Percentiles rank a stretch among this genome's conserved stretches.
phyloP scores from a whole-genome alignment of 2,329 filamentous ascomycete species.

The Fusarium transvaalense region DNA sequence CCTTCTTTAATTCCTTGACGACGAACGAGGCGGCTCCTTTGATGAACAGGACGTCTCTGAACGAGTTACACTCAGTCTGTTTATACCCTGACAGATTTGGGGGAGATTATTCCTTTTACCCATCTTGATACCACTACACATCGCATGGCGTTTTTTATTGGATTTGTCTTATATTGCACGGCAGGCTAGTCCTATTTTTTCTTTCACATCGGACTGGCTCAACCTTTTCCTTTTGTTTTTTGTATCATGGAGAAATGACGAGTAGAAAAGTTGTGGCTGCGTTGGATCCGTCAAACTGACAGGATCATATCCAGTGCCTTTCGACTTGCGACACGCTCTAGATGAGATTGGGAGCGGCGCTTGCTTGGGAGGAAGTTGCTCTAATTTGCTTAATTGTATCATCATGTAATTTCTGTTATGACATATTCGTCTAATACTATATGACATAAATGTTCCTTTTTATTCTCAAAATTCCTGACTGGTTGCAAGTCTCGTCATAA shows the following conservation, averaged over 20 bases:
- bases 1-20: constrained; percentile 45
- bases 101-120: constrained; percentile 35
- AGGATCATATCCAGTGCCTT: constrained; percentile 12
- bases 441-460: background rate
- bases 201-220: background rate
- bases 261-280: constrained; percentile 31
- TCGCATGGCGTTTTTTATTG: constrained; percentile 47
- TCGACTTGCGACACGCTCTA: constrained; percentile 16
- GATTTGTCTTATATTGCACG: constrained; percentile 25
- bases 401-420: constrained; percentile 31
- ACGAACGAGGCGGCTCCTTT: constrained; percentile 45
- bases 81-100: constrained; percentile 39
- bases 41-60: constrained; percentile 43
- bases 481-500: background rate
- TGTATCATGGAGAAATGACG: constrained; percentile 21
- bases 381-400: constrained; percentile 34
- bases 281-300: constrained; percentile 15
- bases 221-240: constrained; percentile 12
- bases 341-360: constrained; percentile 21
- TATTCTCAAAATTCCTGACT: background rate
- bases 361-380: constrained; percentile 18
- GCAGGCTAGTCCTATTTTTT: constrained; percentile 1
- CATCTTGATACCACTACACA: constrained; percentile 50
- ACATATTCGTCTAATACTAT: constrained; percentile 18
- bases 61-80: constrained; percentile 41